Conservation (phyloP, 768 basidiomycete genomes). For the Lentinus brumalis region DNA sequence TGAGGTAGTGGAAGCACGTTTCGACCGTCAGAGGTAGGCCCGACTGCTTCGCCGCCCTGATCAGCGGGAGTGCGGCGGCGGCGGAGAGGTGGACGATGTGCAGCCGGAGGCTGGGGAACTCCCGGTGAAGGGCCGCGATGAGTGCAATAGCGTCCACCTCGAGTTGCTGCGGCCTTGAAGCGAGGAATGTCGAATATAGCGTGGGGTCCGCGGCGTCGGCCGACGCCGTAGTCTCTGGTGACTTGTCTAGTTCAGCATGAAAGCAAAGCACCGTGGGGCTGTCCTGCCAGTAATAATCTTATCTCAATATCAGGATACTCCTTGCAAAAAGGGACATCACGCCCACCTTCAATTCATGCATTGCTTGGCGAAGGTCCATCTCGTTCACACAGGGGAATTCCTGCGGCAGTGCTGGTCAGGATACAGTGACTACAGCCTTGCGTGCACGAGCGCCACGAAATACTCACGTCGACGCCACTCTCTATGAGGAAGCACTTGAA, state of each 20-base stretch:
- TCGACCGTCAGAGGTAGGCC: constrained; percentile 84
- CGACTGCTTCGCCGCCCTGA: constrained; percentile 66
- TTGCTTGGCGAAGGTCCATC: constrained; percentile 64
- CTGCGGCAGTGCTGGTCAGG: constrained; percentile 39
- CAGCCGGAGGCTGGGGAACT: constrained; percentile 69
- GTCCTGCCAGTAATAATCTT: constrained; percentile 43
- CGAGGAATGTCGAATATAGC: constrained; percentile 79
- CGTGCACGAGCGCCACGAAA: not conserved
- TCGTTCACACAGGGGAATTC: constrained; percentile 91
- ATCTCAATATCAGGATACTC: constrained; percentile 2
- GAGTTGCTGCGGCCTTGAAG: constrained; percentile 78
- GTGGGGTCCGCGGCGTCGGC: constrained; percentile 42
- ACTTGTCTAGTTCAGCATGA: constrained; percentile 83
- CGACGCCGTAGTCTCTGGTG: not conserved
- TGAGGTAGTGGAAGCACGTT: constrained; percentile 97
- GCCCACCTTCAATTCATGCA: constrained; percentile 72
- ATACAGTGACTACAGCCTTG: not conserved
- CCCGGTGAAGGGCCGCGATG: constrained; percentile 64
- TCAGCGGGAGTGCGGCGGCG: constrained; percentile 73
- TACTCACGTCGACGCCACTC: constrained; percentile 86
- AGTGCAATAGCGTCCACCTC: constrained; percentile 83
- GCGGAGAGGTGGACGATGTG: constrained; percentile 98
- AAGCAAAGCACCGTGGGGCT: constrained; percentile 77
- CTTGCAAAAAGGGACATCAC: not conserved
- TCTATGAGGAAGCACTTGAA: constrained; percentile 98